phyloP scores from a whole-genome alignment of 495 filamentous ascomycete genomes.

The Lasiosphaeria hispida region DNA sequence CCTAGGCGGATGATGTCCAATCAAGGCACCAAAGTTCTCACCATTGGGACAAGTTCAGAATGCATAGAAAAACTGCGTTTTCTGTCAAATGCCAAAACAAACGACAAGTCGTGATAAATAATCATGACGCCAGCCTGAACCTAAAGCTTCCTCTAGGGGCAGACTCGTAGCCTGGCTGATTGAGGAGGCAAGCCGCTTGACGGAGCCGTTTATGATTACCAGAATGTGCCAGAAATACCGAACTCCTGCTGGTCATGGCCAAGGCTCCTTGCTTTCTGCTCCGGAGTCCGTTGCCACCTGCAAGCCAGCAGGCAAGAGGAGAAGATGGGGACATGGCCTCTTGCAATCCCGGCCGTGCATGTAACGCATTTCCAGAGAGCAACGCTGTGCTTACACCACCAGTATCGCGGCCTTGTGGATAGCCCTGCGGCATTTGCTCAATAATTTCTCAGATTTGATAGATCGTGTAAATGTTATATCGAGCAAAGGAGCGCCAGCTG shows the following conservation, averaged over 20 bases:
- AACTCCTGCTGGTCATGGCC: constrained; percentile 1
- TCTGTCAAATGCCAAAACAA: background rate
- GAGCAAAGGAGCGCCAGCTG: no score
- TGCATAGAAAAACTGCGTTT: constrained; percentile 4
- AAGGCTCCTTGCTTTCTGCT: background rate
- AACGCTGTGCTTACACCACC: no score
- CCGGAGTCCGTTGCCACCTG: constrained; percentile 8
- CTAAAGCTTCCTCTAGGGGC: background rate
- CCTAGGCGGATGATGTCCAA: constrained; percentile 6
- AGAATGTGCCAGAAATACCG: constrained; percentile 7
- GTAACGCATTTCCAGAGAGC: no score
- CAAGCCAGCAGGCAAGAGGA: constrained; percentile 8
- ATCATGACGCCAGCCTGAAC: no score
- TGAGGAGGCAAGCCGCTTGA: background rate
- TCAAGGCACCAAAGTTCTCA: constrained; percentile 8
- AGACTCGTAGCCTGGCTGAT: background rate
- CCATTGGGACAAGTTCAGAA: background rate
- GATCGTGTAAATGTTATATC: no score
- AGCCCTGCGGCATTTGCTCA: no score
- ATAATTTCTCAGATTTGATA: no score
- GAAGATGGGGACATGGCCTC: background rate
- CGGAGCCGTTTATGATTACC: background rate
- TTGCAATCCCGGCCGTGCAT: background rate
- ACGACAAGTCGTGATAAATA: no score
- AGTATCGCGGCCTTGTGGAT: no score